Conservation (phyloP, 73 alveolate genomes). For the Symbiodinium pilosum region DNA sequence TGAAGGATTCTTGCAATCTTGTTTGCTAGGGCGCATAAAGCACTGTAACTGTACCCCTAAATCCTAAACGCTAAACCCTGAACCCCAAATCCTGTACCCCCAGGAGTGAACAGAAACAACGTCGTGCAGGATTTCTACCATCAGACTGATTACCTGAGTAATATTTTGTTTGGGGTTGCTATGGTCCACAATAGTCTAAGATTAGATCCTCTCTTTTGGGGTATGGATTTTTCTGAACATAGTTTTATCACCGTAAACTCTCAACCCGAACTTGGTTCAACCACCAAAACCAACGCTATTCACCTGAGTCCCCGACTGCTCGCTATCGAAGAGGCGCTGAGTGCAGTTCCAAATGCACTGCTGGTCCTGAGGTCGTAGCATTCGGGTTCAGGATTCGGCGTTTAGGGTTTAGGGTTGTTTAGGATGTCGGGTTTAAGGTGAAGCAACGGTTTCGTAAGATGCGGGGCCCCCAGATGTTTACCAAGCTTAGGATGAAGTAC, state of each 20-base stretch:
- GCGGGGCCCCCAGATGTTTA: no score
- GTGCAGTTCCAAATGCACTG: slow-evolving; percentile 95
- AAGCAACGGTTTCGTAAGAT: no score
- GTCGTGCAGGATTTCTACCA: not conserved
- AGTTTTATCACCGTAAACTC: not conserved
- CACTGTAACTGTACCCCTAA: not conserved
- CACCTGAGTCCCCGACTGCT: slow-evolving; percentile 18
- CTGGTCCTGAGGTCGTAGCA: slow-evolving; percentile 79
- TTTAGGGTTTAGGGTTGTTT: not conserved
- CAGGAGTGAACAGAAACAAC: not conserved
- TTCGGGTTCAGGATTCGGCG: not conserved
- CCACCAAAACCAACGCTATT: no score
- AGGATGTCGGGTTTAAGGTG: not conserved
- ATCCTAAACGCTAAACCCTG: not conserved
- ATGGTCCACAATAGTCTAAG: no score
- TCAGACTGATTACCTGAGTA: no score
- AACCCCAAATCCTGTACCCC: not conserved
- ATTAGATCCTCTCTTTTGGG: no score
- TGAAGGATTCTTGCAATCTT: no score
- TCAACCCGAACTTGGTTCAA: not conserved
- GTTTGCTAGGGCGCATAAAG: no score
- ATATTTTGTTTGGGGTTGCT: no score
- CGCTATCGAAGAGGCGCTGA: slow-evolving; percentile 75
- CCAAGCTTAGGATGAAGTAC: no score
- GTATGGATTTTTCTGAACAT: no score